Conservation (phyloP, 805 yeast genomes). For the Wickerhamiella bombiphila region DNA sequence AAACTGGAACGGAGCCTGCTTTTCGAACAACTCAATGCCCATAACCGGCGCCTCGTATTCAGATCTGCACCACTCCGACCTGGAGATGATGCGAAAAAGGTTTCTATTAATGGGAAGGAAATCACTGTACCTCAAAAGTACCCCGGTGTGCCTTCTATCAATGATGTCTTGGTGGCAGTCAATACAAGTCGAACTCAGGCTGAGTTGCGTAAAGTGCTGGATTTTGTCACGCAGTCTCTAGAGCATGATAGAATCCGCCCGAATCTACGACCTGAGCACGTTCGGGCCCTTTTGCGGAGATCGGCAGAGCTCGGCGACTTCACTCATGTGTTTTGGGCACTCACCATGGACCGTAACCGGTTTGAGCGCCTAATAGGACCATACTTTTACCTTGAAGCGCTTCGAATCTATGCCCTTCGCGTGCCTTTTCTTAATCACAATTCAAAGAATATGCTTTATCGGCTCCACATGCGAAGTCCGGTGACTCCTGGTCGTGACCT, state of each 20-base stretch:
- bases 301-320: slow-evolving; percentile 18
- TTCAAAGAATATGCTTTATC: slow-evolving; percentile 6
- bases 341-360: slow-evolving; percentile 3
- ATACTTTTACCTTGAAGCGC: slow-evolving; percentile 12
- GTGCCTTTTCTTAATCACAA: slow-evolving; percentile 10
- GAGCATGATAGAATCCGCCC: slow-evolving; percentile 7
- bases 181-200: slow-evolving; percentile 11
- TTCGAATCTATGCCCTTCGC: slow-evolving; percentile 15
- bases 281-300: slow-evolving; percentile 14
- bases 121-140: slow-evolving; percentile 13
- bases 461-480: slow-evolving; percentile 8
- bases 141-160: slow-evolving; percentile 18
- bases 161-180: slow-evolving; percentile 14
- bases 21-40: slow-evolving; percentile 13
- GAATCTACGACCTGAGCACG: slow-evolving; percentile 13
- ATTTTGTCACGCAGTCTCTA: slow-evolving; percentile 13
- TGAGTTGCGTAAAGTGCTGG: slow-evolving; percentile 12
- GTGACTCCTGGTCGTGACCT: slow-evolving; percentile 9
- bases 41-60: slow-evolving; percentile 16
- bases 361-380: slow-evolving; percentile 4
- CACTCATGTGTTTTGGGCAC: slow-evolving; percentile 5
- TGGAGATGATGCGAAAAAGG: slow-evolving; percentile 1
- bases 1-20: slow-evolving; percentile 12
- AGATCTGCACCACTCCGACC: slow-evolving; percentile 4
- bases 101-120: not conserved